A percentile compares a stretch with the other conserved stretches of the same genome.
Conservation (phyloP, 106 monocot species). For the Dioscorea alata region DNA sequence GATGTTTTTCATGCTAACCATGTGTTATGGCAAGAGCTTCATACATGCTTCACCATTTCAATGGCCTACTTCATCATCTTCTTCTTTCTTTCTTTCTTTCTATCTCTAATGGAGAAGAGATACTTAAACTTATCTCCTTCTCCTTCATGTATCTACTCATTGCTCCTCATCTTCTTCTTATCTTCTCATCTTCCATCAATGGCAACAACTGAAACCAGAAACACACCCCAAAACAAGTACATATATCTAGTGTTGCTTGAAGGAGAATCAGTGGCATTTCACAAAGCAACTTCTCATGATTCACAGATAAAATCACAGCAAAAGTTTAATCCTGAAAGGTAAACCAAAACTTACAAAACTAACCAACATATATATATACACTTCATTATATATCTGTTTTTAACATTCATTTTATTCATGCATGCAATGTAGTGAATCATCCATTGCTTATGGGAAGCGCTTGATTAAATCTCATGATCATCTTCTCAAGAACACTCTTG, state of each 20-base stretch:
- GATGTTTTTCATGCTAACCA: too few relatives aligned
- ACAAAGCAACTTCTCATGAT: neutral
- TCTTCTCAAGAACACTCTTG: constrained; percentile 38
- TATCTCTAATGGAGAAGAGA: constrained; percentile 1
- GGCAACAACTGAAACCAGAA: constrained; percentile 1
- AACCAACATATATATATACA: neutral
- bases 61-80: constrained; percentile 5
- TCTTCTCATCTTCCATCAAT: constrained; percentile 3
- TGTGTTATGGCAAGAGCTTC: too few relatives aligned
- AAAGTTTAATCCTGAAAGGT: constrained; percentile 13
- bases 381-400: neutral
- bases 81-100: neutral
- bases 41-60: neutral
- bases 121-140: neutral
- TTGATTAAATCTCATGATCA: constrained; percentile 42
- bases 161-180: constrained; percentile 3
- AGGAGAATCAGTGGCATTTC: constrained; percentile 45
- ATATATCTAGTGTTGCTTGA: constrained; percentile 61
- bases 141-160: neutral
- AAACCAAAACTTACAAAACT: neutral
- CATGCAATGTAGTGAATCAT: constrained; percentile 4
- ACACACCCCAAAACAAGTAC: neutral
- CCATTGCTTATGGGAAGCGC: constrained; percentile 3
- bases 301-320: neutral
- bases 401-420: neutral